Conservation (phyloP, 768 basidiomycete species). For the Mycena pura region DNA sequence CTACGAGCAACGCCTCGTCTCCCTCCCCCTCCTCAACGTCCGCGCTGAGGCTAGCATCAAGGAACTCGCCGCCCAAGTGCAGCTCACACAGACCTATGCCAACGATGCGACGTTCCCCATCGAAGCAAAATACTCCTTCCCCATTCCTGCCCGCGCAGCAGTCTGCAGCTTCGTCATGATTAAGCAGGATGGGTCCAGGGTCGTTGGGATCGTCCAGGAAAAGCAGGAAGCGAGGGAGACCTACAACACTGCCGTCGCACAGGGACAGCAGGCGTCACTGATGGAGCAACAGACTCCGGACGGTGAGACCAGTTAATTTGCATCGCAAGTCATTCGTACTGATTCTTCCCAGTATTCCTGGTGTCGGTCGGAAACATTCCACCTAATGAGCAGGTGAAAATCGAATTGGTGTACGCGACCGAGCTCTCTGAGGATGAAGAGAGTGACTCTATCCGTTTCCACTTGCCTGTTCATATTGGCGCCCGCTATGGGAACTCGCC, state of each 20-base stretch:
- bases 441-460: constrained; percentile 22
- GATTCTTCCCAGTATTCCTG: constrained; percentile 18
- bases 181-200: constrained; percentile 24
- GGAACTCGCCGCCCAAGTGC: constrained; percentile 27
- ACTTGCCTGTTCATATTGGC: constrained; percentile 19
- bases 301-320: not conserved
- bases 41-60: constrained; percentile 24
- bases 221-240: constrained; percentile 21
- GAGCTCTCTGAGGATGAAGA: constrained; percentile 25
- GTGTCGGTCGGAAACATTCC: constrained; percentile 25
- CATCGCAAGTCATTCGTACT: not conserved
- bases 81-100: constrained; percentile 24
- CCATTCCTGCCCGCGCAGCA: constrained; percentile 18
- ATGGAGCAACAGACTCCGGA: constrained; percentile 20
- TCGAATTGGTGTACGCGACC: constrained; percentile 23
- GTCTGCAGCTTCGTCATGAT: constrained; percentile 23
- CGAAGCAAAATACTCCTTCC: constrained; percentile 25
- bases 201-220: constrained; percentile 22
- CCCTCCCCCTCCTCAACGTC: constrained; percentile 21
- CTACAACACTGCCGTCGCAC: constrained; percentile 15
- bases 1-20: constrained; percentile 5
- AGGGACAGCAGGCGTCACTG: constrained; percentile 21
- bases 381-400: constrained; percentile 13
- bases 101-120: constrained; percentile 21
- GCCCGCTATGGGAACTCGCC: constrained; percentile 23